Evolutionary conservation across 176 grass and related monocot genomes (phyloP).

Genomic region (Bolboschoenus planiculmis): DNA sequence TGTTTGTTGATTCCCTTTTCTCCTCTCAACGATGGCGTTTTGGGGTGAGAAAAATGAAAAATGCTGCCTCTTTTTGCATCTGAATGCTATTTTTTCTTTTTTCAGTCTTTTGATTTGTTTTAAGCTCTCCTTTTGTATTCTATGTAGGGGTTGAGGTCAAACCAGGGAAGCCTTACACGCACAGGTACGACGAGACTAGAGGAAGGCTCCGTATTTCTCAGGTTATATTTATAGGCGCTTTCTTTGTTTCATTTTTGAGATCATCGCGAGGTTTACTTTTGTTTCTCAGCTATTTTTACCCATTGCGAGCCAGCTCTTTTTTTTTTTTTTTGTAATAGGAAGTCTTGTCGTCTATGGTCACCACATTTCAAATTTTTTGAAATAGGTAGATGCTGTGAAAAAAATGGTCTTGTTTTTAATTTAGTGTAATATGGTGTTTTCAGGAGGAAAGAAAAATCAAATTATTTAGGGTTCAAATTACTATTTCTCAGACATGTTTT

Average conservation of each 20-base stretch:
- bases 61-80: neutral
- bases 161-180: conserved; percentile 70
- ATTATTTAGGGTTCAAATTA: neutral
- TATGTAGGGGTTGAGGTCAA: conserved; percentile 54
- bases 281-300: neutral
- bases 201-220: conserved; percentile 66
- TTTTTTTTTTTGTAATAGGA: neutral
- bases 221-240: conserved; percentile 22
- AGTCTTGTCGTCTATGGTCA: neutral
- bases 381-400: neutral
- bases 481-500: neutral
- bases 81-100: neutral
- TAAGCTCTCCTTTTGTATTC: neutral
- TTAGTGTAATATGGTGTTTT: neutral
- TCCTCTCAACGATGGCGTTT: conserved; percentile 44
- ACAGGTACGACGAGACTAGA: conserved; percentile 19
- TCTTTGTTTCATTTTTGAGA: neutral
- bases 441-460: neutral
- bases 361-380: neutral
- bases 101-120: neutral
- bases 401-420: neutral
- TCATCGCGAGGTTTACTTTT: neutral
- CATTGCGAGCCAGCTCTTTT: too few relatives aligned
- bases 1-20: neutral
- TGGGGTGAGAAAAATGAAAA: conserved; percentile 48